phyloP scores from a whole-genome alignment of 176 grass and related monocot species.

The Paspalum vaginatum region DNA sequence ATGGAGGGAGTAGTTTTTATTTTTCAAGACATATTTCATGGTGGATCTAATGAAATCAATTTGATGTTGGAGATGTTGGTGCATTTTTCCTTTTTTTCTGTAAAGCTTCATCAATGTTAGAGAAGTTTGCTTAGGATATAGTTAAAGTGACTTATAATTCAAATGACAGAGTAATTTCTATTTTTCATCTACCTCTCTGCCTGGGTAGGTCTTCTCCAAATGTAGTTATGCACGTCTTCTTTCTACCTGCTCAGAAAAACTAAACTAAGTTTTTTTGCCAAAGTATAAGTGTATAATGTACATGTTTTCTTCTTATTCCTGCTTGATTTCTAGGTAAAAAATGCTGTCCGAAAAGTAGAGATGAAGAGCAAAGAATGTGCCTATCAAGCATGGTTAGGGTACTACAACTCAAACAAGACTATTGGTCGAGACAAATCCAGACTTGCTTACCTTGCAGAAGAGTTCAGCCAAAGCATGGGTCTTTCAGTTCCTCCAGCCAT shows the following conservation, averaged over 20 bases:
- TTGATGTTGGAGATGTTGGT: no score
- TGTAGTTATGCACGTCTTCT: conserved; percentile 1
- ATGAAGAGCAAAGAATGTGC: conserved; percentile 81
- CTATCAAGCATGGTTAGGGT: conserved; percentile 97
- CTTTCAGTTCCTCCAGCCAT: conserved; percentile 70
- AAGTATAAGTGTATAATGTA: conserved; percentile 3
- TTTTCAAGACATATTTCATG: no score
- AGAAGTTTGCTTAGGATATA: no score
- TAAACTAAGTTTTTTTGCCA: conserved; percentile 1
- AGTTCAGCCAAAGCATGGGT: conserved; percentile 94
- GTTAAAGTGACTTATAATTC: no score
- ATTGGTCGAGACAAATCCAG: conserved; percentile 70
- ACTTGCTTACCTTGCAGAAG: conserved; percentile 70
- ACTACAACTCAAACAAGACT: conserved; percentile 82
- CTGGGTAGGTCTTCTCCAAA: background rate
- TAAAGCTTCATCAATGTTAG: no score
- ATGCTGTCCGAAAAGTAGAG: conserved; percentile 57
- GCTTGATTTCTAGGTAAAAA: conserved; percentile 56
- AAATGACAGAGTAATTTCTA: background rate
- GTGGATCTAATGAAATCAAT: no score
- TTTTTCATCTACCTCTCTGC: conserved; percentile 18
- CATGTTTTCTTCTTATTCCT: conserved; percentile 30
- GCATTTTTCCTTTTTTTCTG: no score
- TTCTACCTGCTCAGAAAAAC: conserved; percentile 24
- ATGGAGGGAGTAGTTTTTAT: no score